A percentile compares a stretch with the other conserved stretches of the same genome.
These are phyloP conservation scores for Salix viminalis DNA, from an alignment of 345 rosid species.

Conservation along the genomic window DNA sequence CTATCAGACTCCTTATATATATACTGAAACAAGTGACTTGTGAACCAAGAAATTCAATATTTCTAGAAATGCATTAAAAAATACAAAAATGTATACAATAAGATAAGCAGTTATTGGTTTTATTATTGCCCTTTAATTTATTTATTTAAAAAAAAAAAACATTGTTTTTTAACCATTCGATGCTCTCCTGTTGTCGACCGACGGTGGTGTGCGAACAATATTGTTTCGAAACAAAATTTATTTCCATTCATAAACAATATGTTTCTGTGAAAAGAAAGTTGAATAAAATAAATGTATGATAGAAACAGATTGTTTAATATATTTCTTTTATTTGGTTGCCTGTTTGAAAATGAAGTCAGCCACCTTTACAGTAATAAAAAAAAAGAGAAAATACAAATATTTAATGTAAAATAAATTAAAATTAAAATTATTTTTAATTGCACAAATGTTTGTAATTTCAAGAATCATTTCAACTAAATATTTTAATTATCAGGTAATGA, in stretches of 20 bases:
- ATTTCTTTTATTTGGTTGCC: too few relatives aligned
- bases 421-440: too few relatives aligned
- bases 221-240: background rate
- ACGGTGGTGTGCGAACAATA: background rate
- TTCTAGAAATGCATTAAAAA: background rate
- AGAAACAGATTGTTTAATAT: too few relatives aligned
- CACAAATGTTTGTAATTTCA: too few relatives aligned
- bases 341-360: too few relatives aligned
- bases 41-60: background rate
- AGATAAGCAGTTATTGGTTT: background rate
- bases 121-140: background rate
- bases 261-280: too few relatives aligned
- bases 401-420: too few relatives aligned
- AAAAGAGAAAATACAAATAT: too few relatives aligned
- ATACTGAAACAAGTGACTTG: background rate
- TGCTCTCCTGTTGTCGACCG: background rate
- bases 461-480: too few relatives aligned
- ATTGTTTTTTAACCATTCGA: background rate
- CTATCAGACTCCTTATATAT: background rate
- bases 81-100: background rate
- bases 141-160: background rate
- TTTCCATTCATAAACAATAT: background rate
- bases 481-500: too few relatives aligned
- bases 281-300: too few relatives aligned
- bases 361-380: too few relatives aligned